A percentile compares a stretch with the other conserved stretches of the same genome.
phyloP scores from a whole-genome alignment of 2,329 filamentous ascomycete species.

The Aspergillus pseudoterreus region DNA sequence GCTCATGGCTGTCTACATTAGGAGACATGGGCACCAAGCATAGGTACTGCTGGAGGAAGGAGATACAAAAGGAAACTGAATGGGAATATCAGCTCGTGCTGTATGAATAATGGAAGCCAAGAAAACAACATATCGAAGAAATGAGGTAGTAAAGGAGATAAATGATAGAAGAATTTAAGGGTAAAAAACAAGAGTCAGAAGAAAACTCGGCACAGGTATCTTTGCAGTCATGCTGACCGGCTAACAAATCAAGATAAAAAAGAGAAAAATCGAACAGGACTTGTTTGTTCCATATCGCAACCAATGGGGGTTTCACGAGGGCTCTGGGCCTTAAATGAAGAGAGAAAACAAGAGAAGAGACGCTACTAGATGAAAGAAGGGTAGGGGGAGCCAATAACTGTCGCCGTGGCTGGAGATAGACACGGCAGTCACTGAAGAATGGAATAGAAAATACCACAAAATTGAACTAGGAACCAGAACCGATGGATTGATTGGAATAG shows the following conservation, averaged over 20 bases:
- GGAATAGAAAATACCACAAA: not conserved
- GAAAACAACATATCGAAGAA: constrained; percentile 2
- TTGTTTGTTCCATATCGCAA: constrained; percentile 13
- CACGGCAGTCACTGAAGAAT: not conserved
- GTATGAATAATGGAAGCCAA: constrained; percentile 4
- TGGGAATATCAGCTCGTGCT: not conserved
- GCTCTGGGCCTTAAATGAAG: not conserved
- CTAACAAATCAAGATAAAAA: constrained; percentile 16
- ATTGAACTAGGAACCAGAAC: not conserved
- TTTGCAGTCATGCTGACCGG: constrained; percentile 28
- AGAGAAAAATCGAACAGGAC: constrained; percentile 9
- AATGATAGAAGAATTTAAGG: not conserved
- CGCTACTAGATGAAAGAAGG: not conserved
- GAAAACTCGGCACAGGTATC: constrained; percentile 31
- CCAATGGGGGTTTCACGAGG: constrained; percentile 7
- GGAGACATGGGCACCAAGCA: too few species aligned
- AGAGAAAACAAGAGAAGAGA: not conserved
- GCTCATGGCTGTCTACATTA: too few species aligned
- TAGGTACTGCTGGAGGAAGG: too few species aligned
- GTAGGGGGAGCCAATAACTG: not conserved
- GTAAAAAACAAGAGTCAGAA: constrained; percentile 10
- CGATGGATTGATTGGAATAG: not conserved
- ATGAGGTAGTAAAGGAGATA: constrained; percentile 7
- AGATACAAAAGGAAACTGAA: too few species aligned
- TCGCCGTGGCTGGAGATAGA: not conserved